Conservation (phyloP, 306 rosid genomes). For the Corylus heterophylla region DNA sequence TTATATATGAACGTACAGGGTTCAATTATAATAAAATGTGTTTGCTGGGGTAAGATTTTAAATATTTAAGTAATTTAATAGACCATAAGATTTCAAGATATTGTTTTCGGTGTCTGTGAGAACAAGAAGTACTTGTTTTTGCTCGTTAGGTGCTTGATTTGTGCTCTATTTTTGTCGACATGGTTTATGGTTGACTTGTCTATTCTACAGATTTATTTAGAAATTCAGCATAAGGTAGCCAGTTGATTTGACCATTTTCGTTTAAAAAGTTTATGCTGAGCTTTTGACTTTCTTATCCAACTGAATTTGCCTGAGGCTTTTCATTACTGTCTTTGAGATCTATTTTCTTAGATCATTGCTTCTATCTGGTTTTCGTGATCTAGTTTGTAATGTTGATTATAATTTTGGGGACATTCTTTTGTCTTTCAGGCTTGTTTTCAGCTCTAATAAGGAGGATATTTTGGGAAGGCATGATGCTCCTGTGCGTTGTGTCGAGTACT, state of each 20-base stretch:
- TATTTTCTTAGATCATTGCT: neutral
- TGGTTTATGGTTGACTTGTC: neutral
- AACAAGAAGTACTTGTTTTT: no score
- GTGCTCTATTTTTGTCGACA: no score
- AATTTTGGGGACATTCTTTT: neutral
- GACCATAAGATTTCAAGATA: neutral
- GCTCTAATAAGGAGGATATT: slow-evolving; percentile 74
- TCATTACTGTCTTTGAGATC: neutral
- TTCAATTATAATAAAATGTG: neutral
- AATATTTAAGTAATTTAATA: neutral
- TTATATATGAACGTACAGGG: neutral
- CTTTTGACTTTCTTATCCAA: neutral
- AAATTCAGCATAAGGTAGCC: neutral
- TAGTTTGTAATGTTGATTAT: neutral
- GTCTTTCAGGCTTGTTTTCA: slow-evolving; percentile 64
- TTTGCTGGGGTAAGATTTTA: neutral
- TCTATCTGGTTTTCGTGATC: neutral
- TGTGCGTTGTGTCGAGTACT: slow-evolving; percentile 92
- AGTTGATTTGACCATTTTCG: neutral
- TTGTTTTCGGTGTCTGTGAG: neutral
- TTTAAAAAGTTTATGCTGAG: neutral
- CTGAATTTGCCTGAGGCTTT: neutral
- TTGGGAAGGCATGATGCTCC: slow-evolving; percentile 87
- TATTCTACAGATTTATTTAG: neutral
- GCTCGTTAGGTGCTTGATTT: no score